Conservation (phyloP, 805 yeast species). For the Clavispora santaluciae region DNA sequence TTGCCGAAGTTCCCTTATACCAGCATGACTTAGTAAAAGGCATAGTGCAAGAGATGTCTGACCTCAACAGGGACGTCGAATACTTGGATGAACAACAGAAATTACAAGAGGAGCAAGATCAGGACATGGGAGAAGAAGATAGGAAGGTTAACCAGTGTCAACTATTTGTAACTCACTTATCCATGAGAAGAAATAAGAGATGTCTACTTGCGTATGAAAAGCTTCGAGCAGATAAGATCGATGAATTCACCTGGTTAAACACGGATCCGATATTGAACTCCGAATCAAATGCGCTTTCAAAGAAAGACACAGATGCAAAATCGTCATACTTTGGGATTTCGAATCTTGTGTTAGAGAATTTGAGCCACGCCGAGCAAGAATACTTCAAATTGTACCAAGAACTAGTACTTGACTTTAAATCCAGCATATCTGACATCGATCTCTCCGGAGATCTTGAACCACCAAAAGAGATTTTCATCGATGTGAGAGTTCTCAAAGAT, state of each 20-base stretch:
- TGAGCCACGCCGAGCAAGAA: constrained; percentile 76
- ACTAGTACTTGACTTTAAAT: constrained; percentile 68
- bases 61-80: constrained; percentile 55
- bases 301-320: constrained; percentile 3
- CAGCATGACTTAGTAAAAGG: constrained; percentile 67
- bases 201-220: constrained; percentile 82
- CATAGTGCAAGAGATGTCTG: constrained; percentile 66
- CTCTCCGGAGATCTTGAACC: constrained; percentile 86
- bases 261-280: constrained; percentile 39
- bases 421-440: constrained; percentile 77
- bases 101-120: constrained; percentile 11
- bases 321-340: constrained; percentile 9
- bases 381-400: constrained; percentile 70
- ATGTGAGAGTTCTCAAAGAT: constrained; percentile 86
- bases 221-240: constrained; percentile 63
- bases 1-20: constrained; percentile 64
- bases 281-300: constrained; percentile 2
- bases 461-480: constrained; percentile 87
- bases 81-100: constrained; percentile 33
- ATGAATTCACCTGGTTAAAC: constrained; percentile 67
- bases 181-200: constrained; percentile 84
- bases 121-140: constrained; percentile 24
- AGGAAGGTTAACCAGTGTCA: constrained; percentile 56
- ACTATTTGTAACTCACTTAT: constrained; percentile 62
- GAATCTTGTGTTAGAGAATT: constrained; percentile 36